phyloP scores from a whole-genome alignment of 1,139 yeast species.

The Torulaspora pretoriensis region DNA sequence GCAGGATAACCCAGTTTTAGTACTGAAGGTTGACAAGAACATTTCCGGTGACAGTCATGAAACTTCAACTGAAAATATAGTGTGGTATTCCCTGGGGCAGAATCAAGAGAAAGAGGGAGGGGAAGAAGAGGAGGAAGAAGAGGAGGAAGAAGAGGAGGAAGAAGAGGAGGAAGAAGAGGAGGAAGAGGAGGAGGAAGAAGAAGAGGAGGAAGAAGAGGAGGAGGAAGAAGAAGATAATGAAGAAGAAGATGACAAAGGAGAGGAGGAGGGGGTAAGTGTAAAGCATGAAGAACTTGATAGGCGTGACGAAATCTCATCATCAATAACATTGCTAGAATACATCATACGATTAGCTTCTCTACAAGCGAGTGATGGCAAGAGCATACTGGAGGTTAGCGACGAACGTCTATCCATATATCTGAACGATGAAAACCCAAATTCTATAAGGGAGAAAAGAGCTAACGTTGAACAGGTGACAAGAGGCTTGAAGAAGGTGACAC shows the following conservation, averaged over 20 bases:
- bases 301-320: constrained; percentile 19
- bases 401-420: constrained; percentile 63
- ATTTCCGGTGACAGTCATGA: constrained; percentile 14
- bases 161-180: constrained; percentile 25
- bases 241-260: too few relatives aligned
- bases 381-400: constrained; percentile 56
- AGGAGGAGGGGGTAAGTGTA: too few relatives aligned
- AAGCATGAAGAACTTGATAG: background rate
- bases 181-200: constrained; percentile 16
- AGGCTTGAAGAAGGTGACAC: constrained; percentile 14
- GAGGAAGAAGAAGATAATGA: background rate
- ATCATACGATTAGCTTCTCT: constrained; percentile 56
- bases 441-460: constrained; percentile 17
- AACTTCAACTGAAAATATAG: constrained; percentile 24
- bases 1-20: constrained; percentile 63
- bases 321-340: constrained; percentile 64
- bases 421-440: constrained; percentile 49
- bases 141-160: constrained; percentile 15
- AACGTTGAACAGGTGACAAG: constrained; percentile 21
- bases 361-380: constrained; percentile 57
- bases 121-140: constrained; percentile 28
- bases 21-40: constrained; percentile 48
- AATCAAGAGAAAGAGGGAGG: constrained; percentile 33
- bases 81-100: constrained; percentile 37
- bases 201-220: constrained; percentile 5